Base-by-base conservation (phyloP, 2,329 filamentous ascomycete genomes). In the Scedosporium boydii region DNA sequence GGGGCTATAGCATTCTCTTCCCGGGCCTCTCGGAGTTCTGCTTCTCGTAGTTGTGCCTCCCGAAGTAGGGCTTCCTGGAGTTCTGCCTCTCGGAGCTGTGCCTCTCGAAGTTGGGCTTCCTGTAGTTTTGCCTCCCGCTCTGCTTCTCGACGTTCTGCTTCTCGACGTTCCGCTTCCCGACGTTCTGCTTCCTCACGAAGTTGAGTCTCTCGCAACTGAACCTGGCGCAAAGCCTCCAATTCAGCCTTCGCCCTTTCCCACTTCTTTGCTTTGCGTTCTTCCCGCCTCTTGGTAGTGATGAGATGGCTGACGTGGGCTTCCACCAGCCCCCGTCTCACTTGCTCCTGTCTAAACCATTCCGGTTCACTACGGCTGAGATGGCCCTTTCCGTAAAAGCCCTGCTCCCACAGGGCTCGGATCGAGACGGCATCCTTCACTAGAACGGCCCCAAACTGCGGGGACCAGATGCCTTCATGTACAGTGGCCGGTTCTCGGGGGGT, bases 321-420 rank as follows among this genome's bases (percentile, higher is more conserved):
- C 27, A 86, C 76, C 16, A 87, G 74, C 10, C 89, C 89, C 64
- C 82, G 82, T 59, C 88, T 83, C 29, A 88, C 86, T 73, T 90
- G 88, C 74, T 96, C 91, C 65, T 89, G 82, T 66, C 90, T 89
- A 59, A 96, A 75, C 95, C 95, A 99, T 68, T 87, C 95, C 3
- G 93, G 93, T 73, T 99, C 93, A 79, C 93, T 97, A 69, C 96
- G 86, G 77, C 93, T 97, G 63, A 98, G 78, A 68, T 81, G 93
- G 55, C 95, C 95, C 74, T 97, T 97, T 58, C 96, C 96, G 74
- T 93, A 99, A 76, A 99, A 99, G 4, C 95, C 95, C 77, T 96
- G 91, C 74, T 96, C 90, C 95, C 96, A 99, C 26, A 99, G 76
- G 1, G 88, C 91, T 62, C 89, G 82, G 65, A 96, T 87, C 3